These are phyloP conservation scores for Ligustrum vulgare DNA, from an alignment of 257 asterid species.

Conservation along the genomic window DNA sequence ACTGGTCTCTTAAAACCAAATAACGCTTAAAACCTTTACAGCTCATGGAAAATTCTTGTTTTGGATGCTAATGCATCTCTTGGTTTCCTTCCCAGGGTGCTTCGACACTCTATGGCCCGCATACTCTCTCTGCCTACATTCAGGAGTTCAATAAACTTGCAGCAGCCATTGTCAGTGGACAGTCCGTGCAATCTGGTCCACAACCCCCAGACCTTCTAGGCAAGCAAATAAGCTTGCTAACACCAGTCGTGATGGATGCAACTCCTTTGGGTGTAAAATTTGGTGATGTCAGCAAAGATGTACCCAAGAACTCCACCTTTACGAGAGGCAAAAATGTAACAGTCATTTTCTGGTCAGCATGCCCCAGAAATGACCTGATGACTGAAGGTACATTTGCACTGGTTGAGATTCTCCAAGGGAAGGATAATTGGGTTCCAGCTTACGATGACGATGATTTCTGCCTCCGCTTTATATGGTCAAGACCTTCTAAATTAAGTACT, in stretches of 20 bases:
- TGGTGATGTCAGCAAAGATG: conserved; percentile 69
- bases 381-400: conserved; percentile 96
- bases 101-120: conserved; percentile 88
- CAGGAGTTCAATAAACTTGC: conserved; percentile 83
- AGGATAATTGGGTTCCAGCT: conserved; percentile 73
- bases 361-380: conserved; percentile 94
- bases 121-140: conserved; percentile 83
- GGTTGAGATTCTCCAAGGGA: conserved; percentile 71
- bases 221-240: conserved; percentile 73
- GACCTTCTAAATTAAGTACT: conserved; percentile 79
- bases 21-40: background rate
- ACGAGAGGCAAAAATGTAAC: conserved; percentile 65
- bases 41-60: background rate
- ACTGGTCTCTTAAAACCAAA: background rate
- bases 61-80: background rate
- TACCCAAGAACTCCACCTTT: conserved; percentile 72
- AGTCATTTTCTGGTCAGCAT: conserved; percentile 81
- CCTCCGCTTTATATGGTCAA: conserved; percentile 86
- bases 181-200: conserved; percentile 63
- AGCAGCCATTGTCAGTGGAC: conserved; percentile 49
- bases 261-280: conserved; percentile 65
- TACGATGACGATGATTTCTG: conserved; percentile 88
- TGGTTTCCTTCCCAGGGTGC: conserved; percentile 64
- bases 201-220: conserved; percentile 73
- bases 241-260: conserved; percentile 77